Evolutionary conservation across 768 basidiomycete genomes (phyloP).

Genomic region (Candolleomyces aberdarensis): DNA sequence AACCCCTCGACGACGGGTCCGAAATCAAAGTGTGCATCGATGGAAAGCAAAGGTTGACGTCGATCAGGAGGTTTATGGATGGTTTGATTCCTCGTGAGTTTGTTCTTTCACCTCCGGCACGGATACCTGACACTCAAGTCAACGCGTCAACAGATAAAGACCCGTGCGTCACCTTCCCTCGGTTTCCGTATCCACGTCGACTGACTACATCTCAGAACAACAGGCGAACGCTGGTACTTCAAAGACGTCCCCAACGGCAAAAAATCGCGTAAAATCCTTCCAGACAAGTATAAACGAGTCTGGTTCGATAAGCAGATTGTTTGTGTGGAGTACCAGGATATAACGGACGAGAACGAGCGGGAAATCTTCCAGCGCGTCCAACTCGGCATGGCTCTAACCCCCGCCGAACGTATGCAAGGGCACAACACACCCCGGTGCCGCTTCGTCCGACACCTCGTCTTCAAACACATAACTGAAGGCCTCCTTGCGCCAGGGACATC

Average conservation of each 20-base stretch:
- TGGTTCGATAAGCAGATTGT: slow-evolving; percentile 77
- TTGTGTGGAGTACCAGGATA: slow-evolving; percentile 73
- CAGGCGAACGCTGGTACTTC: neutral
- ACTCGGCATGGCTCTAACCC: slow-evolving; percentile 73
- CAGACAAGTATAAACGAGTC: slow-evolving; percentile 50
- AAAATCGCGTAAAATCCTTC: slow-evolving; percentile 34
- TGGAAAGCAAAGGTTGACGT: slow-evolving; percentile 79
- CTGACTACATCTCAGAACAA: neutral
- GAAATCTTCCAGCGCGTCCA: slow-evolving; percentile 80
- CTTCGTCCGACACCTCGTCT: slow-evolving; percentile 55
- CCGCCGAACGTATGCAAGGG: slow-evolving; percentile 72
- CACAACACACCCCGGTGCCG: slow-evolving; percentile 45
- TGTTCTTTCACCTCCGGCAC: slow-evolving; percentile 16
- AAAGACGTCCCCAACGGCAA: slow-evolving; percentile 16
- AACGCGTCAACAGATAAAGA: no score
- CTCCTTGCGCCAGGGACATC: neutral
- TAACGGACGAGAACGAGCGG: slow-evolving; percentile 54
- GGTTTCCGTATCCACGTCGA: no score
- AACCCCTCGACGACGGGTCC: slow-evolving; percentile 54
- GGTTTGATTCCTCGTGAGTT: slow-evolving; percentile 46
- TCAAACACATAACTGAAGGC: slow-evolving; percentile 18
- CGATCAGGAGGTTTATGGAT: slow-evolving; percentile 56
- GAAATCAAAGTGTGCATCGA: slow-evolving; percentile 72
- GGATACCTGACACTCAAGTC: neutral
- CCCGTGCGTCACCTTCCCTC: no score